A percentile compares a stretch with the other conserved stretches of the same genome.
Conservation (phyloP, 768 basidiomycete species). For the Sistotremastrum niveocremeum region DNA sequence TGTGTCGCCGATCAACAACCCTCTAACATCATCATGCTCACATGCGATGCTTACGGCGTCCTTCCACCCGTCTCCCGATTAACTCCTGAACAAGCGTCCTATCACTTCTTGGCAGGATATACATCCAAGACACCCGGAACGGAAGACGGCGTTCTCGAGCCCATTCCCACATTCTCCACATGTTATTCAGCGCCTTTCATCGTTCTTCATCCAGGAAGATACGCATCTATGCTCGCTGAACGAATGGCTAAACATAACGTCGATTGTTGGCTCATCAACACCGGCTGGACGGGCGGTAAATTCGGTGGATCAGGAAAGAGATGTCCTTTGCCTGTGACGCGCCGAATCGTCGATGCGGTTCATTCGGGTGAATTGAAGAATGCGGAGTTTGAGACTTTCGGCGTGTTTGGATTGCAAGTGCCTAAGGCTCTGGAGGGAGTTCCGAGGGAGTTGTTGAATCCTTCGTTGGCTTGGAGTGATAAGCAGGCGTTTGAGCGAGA, state of each 20-base stretch:
- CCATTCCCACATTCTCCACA: slow-evolving; percentile 97
- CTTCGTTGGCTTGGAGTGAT: slow-evolving; percentile 73
- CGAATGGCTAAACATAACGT: slow-evolving; percentile 84
- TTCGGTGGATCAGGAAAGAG: slow-evolving; percentile 78
- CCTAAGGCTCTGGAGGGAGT: slow-evolving; percentile 78
- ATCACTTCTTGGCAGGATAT: slow-evolving; percentile 96
- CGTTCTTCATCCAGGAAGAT: slow-evolving; percentile 89
- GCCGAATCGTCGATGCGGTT: slow-evolving; percentile 92
- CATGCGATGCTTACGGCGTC: slow-evolving; percentile 97
- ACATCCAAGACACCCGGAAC: slow-evolving; percentile 99
- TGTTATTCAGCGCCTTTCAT: slow-evolving; percentile 99
- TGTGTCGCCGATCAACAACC: slow-evolving; percentile 81
- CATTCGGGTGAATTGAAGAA: slow-evolving; percentile 85
- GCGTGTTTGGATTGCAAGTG: slow-evolving; percentile 70
- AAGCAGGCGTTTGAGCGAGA: slow-evolving; percentile 85
- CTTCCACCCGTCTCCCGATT: slow-evolving; percentile 91
- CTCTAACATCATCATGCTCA: slow-evolving; percentile 91
- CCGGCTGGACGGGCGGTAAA: slow-evolving; percentile 91
- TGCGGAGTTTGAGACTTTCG: slow-evolving; percentile 77
- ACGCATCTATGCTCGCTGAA: slow-evolving; percentile 93
- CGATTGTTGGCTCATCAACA: slow-evolving; percentile 98
- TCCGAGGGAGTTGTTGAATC: slow-evolving; percentile 84
- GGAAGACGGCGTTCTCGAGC: slow-evolving; percentile 95
- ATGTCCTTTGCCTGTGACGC: slow-evolving; percentile 92
- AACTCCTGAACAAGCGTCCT: slow-evolving; percentile 88